Evolutionary conservation across 139 green algal genomes (phyloP).

Genomic region (Tetraselmis striata): DNA sequence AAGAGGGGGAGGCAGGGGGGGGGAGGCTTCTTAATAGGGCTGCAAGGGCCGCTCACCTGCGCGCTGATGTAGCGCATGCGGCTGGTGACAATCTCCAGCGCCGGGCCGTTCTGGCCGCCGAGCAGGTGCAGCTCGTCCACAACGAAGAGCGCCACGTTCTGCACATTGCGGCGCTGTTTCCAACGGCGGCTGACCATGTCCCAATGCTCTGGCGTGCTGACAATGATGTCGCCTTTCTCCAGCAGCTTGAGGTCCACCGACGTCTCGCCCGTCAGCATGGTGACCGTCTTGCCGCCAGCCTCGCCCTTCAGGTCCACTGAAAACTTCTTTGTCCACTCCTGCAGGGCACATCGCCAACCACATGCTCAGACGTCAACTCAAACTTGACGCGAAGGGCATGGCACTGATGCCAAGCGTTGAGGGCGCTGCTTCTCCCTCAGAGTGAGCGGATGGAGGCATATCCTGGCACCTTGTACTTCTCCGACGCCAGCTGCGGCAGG

Average conservation of each 20-base stretch:
- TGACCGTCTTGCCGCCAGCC: not conserved
- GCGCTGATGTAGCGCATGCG: conserved; percentile 88
- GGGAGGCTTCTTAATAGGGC: too few relatives aligned
- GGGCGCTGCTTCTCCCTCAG: too few relatives aligned
- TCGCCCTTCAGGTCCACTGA: not conserved
- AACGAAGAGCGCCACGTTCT: conserved; percentile 82
- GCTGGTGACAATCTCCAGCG: conserved; percentile 64
- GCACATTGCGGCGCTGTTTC: conserved; percentile 85
- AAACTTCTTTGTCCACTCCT: not conserved
- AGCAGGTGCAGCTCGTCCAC: conserved; percentile 93
- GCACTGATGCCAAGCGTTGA: too few relatives aligned
- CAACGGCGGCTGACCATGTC: conserved; percentile 84
- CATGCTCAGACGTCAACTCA: too few relatives aligned
- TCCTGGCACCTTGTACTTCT: conserved; percentile 45
- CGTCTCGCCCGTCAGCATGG: conserved; percentile 12
- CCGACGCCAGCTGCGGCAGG: conserved; percentile 57
- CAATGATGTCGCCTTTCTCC: conserved; percentile 72
- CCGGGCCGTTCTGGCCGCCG: conserved; percentile 37
- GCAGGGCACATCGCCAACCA: too few relatives aligned
- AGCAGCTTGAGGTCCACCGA: conserved; percentile 78
- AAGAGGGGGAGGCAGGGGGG: too few relatives aligned
- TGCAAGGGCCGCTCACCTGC: conserved; percentile 43
- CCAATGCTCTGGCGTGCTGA: conserved; percentile 86
- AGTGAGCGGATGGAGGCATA: too few relatives aligned
- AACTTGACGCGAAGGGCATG: too few relatives aligned